Percentiles rank a stretch among this genome's conserved stretches.
phyloP scores from a whole-genome alignment of 1,284 basidiomycete genomes.

The Apiotrichum veenhuisii region DNA sequence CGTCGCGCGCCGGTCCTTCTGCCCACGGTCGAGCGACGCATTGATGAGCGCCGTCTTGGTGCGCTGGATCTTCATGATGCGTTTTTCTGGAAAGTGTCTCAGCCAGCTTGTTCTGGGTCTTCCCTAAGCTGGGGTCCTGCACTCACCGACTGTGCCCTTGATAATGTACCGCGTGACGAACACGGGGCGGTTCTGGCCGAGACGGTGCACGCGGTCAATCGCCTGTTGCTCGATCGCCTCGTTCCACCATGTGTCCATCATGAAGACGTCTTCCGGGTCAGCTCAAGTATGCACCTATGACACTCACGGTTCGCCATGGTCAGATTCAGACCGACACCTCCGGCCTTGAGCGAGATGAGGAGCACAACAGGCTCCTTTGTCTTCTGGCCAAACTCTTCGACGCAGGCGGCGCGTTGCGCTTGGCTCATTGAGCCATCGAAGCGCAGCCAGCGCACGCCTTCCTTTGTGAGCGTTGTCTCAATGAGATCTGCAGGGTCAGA shows the following conservation, averaged over 20 bases:
- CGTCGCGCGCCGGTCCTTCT: conserved; percentile 35
- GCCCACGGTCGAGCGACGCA: conserved; percentile 43
- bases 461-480: conserved; percentile 68
- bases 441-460: conserved; percentile 69
- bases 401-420: conserved; percentile 70
- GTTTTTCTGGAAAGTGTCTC: conserved; percentile 61
- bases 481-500: conserved; percentile 62
- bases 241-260: conserved; percentile 99
- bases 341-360: conserved; percentile 86
- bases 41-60: conserved; percentile 49
- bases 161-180: conserved; percentile 85
- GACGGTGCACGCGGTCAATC: conserved; percentile 56
- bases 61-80: conserved; percentile 73
- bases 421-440: conserved; percentile 93
- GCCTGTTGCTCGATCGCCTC: conserved; percentile 83
- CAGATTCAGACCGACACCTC: conserved; percentile 83
- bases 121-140: too few relatives aligned
- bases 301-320: conserved; percentile 42
- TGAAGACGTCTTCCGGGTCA: conserved; percentile 66
- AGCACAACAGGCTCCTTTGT: conserved; percentile 70
- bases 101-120: background rate
- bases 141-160: conserved; percentile 59
- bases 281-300: background rate
- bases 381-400: conserved; percentile 68
- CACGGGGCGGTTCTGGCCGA: conserved; percentile 56